These are phyloP conservation scores for Cyberlindnera petersonii DNA, from an alignment of 805 yeast species.

Conservation along the genomic window DNA sequence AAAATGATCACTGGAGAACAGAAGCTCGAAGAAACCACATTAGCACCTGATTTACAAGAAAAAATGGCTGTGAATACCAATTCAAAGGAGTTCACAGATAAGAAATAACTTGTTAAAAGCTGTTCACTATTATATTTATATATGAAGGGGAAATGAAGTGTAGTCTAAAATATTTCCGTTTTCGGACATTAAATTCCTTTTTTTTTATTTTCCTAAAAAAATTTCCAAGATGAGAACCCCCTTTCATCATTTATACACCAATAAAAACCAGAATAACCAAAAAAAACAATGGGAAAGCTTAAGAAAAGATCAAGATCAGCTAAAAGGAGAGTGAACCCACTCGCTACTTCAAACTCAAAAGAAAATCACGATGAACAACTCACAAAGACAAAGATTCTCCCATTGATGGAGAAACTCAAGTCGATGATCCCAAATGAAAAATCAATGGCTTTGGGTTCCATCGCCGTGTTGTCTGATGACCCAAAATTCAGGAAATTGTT, in stretches of 20 bases:
- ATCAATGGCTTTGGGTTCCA: constrained; percentile 70
- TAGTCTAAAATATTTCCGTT: not conserved
- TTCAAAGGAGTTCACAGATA: not conserved
- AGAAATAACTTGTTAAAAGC: not conserved
- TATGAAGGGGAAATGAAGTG: too few relatives aligned
- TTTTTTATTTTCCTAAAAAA: not conserved
- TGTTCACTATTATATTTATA: not conserved
- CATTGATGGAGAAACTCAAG: constrained; percentile 61
- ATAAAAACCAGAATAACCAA: not conserved
- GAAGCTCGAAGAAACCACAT: constrained; percentile 13
- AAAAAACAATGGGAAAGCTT: constrained; percentile 60
- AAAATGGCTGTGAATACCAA: constrained; percentile 3
- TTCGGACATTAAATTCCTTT: constrained; percentile 1
- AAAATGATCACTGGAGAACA: constrained; percentile 13
- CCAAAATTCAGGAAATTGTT: constrained; percentile 55
- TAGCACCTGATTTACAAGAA: constrained; percentile 9
- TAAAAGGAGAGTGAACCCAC: constrained; percentile 34
- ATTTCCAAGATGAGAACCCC: not conserved
- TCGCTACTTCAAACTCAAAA: constrained; percentile 27
- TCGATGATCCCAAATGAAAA: constrained; percentile 68
- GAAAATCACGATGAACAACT: constrained; percentile 45
- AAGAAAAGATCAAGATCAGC: constrained; percentile 61
- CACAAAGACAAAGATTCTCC: constrained; percentile 55
- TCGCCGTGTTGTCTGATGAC: constrained; percentile 70
- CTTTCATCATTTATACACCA: not conserved